A percentile compares a stretch with the other conserved stretches of the same genome.
These are phyloP conservation scores for Raphidocelis subcapitata DNA, from an alignment of 139 green algal species.

Conservation along the genomic window DNA sequence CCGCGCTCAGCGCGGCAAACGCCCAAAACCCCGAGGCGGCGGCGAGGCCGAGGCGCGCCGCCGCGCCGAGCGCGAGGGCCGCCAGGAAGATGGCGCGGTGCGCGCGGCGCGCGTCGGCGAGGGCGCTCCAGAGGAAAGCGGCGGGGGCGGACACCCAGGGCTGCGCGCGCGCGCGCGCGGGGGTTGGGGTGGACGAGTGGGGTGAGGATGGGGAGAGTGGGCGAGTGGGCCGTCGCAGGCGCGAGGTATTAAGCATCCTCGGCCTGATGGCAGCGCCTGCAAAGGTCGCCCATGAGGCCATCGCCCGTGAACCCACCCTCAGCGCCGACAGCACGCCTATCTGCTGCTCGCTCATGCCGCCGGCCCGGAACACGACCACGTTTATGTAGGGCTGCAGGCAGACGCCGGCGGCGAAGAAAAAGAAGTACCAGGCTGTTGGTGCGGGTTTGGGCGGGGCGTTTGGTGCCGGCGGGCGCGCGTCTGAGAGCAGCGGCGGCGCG, in stretches of 20 bases:
- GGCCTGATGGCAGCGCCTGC: too few species aligned
- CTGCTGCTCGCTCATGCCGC: slow-evolving; percentile 36
- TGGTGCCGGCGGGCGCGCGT: too few species aligned
- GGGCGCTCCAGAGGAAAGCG: slow-evolving; percentile 34
- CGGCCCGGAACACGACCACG: slow-evolving; percentile 36
- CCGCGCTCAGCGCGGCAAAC: too few species aligned
- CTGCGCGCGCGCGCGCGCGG: not conserved
- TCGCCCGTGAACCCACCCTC: not conserved
- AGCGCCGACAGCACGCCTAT: slow-evolving; percentile 43
- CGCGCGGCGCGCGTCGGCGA: slow-evolving; percentile 39
- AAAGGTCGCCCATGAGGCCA: too few species aligned
- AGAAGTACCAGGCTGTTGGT: slow-evolving; percentile 37
- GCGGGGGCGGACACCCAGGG: slow-evolving; percentile 36
- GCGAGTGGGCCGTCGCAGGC: not conserved
- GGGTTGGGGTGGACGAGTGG: not conserved
- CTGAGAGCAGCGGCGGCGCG: too few species aligned
- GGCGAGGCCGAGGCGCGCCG: too few species aligned
- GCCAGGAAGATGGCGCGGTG: too few species aligned
- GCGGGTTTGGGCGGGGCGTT: too few species aligned
- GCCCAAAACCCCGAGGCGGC: too few species aligned
- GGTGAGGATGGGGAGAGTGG: slow-evolving; percentile 5
- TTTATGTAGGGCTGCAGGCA: slow-evolving; percentile 56
- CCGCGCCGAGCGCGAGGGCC: too few species aligned
- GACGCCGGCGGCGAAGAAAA: slow-evolving; percentile 34
- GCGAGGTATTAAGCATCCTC: too few species aligned